These are phyloP conservation scores for Proteromonas lacertae DNA, from an alignment of 352 stramenopile species.

Conservation along the genomic window DNA sequence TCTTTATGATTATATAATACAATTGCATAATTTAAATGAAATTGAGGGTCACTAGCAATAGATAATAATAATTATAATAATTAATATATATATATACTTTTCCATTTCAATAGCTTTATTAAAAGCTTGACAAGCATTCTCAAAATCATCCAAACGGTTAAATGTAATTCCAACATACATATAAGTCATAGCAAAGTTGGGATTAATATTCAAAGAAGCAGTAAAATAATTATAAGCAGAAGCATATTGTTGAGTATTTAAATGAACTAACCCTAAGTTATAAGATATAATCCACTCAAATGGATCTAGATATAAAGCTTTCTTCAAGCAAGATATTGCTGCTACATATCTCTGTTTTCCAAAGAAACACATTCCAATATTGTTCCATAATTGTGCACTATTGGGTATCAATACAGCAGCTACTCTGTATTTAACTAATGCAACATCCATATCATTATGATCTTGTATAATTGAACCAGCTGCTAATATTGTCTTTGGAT, in stretches of 20 bases:
- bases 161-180: conserved; percentile 21
- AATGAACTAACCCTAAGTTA: conserved; percentile 60
- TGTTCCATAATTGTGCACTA: conserved; percentile 65
- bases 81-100: conserved; percentile 4
- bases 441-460: conserved; percentile 55
- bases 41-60: too few relatives aligned
- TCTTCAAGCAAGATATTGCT: conserved; percentile 49
- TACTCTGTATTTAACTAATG: conserved; percentile 63
- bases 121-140: conserved; percentile 51
- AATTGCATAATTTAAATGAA: conserved; percentile 44
- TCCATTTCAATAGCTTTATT: conserved; percentile 50
- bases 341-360: conserved; percentile 34
- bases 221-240: conserved; percentile 66
- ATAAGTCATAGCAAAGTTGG: conserved; percentile 38
- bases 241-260: conserved; percentile 54
- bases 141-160: conserved; percentile 39
- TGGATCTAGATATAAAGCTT: conserved; percentile 48
- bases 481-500: conserved; percentile 46
- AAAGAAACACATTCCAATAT: conserved; percentile 76
- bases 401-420: conserved; percentile 50
- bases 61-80: conserved; percentile 18
- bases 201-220: conserved; percentile 14
- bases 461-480: conserved; percentile 21
- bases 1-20: conserved; percentile 48
- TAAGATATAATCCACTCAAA: conserved; percentile 74